These are phyloP conservation scores for Grosmannia huntii DNA, from an alignment of 2,329 filamentous ascomycete genomes.

Conservation along the genomic window DNA sequence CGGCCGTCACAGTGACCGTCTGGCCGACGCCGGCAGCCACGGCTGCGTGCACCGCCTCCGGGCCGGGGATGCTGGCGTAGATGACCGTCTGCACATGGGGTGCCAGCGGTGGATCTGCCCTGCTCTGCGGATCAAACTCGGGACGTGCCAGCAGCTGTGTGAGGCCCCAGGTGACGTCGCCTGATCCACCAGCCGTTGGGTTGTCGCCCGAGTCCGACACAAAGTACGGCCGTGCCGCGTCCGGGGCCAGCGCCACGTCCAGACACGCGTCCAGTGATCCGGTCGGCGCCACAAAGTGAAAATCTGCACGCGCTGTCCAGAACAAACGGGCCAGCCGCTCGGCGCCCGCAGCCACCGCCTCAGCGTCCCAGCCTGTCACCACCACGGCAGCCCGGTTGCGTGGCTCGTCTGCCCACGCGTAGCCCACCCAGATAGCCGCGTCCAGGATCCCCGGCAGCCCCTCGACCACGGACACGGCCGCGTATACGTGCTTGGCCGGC, in stretches of 20 bases:
- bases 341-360: conserved; percentile 24
- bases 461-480: conserved; percentile 30
- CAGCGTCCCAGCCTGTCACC: conserved; percentile 36
- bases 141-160: conserved; percentile 29
- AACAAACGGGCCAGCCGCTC: conserved; percentile 32
- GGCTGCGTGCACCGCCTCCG: conserved; percentile 27
- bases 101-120: not conserved
- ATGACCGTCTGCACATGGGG: conserved; percentile 28
- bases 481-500: conserved; percentile 37
- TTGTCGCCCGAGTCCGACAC: conserved; percentile 44
- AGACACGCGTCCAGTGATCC: conserved; percentile 33
- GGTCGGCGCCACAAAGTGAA: conserved; percentile 39
- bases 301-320: conserved; percentile 32
- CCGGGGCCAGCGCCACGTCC: conserved; percentile 27
- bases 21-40: conserved; percentile 31
- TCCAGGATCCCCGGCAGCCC: conserved; percentile 29
- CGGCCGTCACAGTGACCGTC: conserved; percentile 35
- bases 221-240: conserved; percentile 32
- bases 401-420: conserved; percentile 42
- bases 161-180: conserved; percentile 40
- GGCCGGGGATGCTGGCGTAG: conserved; percentile 39
- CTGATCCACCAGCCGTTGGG: conserved; percentile 39
- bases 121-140: conserved; percentile 22
- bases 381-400: conserved; percentile 36
- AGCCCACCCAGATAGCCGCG: conserved; percentile 42